Evolutionary conservation across 306 rosid species (phyloP).

Genomic region (Morella rubra): DNA sequence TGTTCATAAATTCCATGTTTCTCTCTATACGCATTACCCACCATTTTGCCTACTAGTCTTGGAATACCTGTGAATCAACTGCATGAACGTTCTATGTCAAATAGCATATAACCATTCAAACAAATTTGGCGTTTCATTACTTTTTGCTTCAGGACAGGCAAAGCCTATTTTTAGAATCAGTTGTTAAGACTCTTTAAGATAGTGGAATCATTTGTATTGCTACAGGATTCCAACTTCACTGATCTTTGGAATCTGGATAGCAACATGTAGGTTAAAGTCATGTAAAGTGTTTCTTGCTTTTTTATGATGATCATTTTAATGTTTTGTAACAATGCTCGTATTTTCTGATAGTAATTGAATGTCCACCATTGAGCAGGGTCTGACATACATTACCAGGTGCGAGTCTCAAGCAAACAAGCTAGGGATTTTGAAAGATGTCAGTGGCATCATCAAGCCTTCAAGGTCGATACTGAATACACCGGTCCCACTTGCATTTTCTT

Average conservation of each 20-base stretch:
- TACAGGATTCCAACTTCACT: not conserved
- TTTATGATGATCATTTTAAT: not conserved
- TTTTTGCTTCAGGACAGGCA: no score
- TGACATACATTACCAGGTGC: conserved; percentile 23
- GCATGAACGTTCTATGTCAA: no score
- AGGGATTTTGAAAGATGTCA: conserved; percentile 38
- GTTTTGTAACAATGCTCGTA: not conserved
- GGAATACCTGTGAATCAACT: no score
- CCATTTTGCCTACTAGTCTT: no score
- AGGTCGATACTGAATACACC: conserved; percentile 31
- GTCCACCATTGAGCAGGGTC: conserved; percentile 28
- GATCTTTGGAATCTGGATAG: not conserved
- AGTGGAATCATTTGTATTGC: no score
- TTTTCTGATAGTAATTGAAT: not conserved
- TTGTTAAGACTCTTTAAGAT: no score
- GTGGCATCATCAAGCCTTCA: conserved; percentile 52
- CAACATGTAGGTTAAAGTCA: not conserved
- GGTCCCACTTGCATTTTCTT: no score
- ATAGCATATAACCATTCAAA: no score
- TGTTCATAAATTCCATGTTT: no score
- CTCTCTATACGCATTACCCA: no score
- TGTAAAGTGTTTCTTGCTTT: not conserved
- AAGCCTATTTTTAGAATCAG: no score
- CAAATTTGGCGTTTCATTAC: no score
- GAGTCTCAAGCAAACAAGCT: conserved; percentile 33